Conservation (phyloP, 2,329 filamentous ascomycete genomes). For the Colletotrichum lini region DNA sequence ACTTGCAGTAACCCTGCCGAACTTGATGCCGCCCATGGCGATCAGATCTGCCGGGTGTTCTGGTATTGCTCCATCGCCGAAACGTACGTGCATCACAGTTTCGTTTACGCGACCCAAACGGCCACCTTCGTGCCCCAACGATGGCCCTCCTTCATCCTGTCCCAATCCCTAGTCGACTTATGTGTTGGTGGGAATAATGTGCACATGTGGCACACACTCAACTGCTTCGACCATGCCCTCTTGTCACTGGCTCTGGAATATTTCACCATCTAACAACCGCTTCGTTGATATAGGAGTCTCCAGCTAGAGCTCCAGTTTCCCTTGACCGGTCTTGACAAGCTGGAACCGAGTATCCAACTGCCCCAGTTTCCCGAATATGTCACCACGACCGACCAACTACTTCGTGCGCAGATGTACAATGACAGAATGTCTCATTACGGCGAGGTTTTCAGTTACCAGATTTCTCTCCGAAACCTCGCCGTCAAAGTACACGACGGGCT, state of each 20-base stretch:
- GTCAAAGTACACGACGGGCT: slow-evolving; percentile 67
- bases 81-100: slow-evolving; percentile 55
- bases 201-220: not conserved
- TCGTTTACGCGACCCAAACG: not conserved
- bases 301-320: slow-evolving; percentile 72
- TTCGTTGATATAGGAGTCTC: slow-evolving; percentile 58
- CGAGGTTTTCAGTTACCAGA: slow-evolving; percentile 72
- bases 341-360: slow-evolving; percentile 65
- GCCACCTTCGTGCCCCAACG: not conserved
- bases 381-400: not conserved
- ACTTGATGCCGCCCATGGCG: slow-evolving; percentile 61
- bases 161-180: not conserved
- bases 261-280: slow-evolving; percentile 25
- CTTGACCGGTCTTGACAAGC: slow-evolving; percentile 66
- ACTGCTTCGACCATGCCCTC: no score
- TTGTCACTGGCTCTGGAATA: not conserved
- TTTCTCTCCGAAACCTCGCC: slow-evolving; percentile 68
- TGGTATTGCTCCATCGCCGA: slow-evolving; percentile 72
- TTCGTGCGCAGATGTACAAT: slow-evolving; percentile 42
- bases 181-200: no score
- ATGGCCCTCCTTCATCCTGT: slow-evolving; percentile 20
- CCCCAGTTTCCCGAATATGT: slow-evolving; percentile 16
- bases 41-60: slow-evolving; percentile 68
- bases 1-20: slow-evolving; percentile 57
- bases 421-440: slow-evolving; percentile 69